A percentile compares a stretch with the other conserved stretches of the same genome.
Evolutionary conservation across 352 stramenopile species (phyloP).

Genomic region (Phytophthora constricta): DNA sequence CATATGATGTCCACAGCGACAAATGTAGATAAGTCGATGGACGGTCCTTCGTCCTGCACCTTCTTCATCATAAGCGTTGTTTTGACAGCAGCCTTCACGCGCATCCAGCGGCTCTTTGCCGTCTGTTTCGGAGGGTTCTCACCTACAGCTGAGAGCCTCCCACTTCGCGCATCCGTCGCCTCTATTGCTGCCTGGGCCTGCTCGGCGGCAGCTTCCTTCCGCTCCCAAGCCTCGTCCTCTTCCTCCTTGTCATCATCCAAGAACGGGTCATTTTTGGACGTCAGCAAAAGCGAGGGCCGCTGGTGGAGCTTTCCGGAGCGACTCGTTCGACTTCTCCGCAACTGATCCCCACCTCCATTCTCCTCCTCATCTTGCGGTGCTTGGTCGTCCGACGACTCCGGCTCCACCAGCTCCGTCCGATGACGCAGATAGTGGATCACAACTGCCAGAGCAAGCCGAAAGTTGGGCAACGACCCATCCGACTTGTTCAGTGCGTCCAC

Average conservation of each 20-base stretch:
- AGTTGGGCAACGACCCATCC: constrained; percentile 77
- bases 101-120: constrained; percentile 59
- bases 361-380: constrained; percentile 7
- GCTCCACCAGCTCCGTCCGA: constrained; percentile 53
- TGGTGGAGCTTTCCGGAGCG: constrained; percentile 17
- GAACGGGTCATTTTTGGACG: constrained; percentile 63
- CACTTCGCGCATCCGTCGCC: constrained; percentile 16
- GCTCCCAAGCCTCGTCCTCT: constrained; percentile 53
- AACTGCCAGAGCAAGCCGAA: constrained; percentile 74
- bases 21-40: constrained; percentile 79
- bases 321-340: constrained; percentile 32
- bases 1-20: constrained; percentile 79
- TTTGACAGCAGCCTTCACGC: constrained; percentile 54
- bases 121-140: constrained; percentile 22
- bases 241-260: constrained; percentile 63
- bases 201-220: constrained; percentile 38
- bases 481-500: constrained; percentile 76
- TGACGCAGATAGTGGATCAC: constrained; percentile 84
- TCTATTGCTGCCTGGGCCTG: constrained; percentile 34
- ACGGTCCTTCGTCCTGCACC: constrained; percentile 57
- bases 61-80: constrained; percentile 68
- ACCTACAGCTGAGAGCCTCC: constrained; percentile 18
- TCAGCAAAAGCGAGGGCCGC: constrained; percentile 45
- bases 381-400: constrained; percentile 20
- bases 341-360: constrained; percentile 16